Evolutionary conservation across 106 monocot genomes (phyloP).

Genomic region (Iris macrosiphon): DNA sequence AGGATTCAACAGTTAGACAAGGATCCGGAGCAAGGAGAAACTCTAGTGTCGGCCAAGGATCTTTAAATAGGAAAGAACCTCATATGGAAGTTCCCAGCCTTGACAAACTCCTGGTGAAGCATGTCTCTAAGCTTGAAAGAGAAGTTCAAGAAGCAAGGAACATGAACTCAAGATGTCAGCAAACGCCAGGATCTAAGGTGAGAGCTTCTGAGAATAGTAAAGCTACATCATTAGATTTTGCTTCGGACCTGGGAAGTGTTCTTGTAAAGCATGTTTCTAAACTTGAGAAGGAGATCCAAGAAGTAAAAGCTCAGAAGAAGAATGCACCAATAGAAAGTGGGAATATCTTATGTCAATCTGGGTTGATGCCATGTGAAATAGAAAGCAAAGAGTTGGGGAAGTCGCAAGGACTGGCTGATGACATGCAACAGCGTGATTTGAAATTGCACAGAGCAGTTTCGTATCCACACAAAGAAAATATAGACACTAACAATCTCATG

Average conservation of each 20-base stretch:
- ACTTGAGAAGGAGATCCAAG: conserved; percentile 64
- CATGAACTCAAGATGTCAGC: conserved; percentile 12
- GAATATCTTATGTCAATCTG: background rate
- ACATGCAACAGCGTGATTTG: background rate
- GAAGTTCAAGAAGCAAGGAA: conserved; percentile 71
- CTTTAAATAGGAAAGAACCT: conserved; percentile 21
- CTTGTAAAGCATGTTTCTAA: conserved; percentile 68
- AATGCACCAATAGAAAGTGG: background rate
- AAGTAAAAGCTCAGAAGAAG: conserved; percentile 32
- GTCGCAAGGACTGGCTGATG: background rate
- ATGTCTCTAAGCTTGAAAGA: conserved; percentile 59
- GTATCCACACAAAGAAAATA: conserved; percentile 39
- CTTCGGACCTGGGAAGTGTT: conserved; percentile 45
- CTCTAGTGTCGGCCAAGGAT: conserved; percentile 11
- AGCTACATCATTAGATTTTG: background rate
- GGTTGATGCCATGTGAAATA: background rate
- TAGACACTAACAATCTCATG: conserved; percentile 4
- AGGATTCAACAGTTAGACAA: too few species aligned
- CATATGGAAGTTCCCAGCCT: conserved; percentile 40
- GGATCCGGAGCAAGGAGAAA: conserved; percentile 15
- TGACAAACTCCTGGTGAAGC: conserved; percentile 74
- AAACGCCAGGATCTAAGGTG: background rate
- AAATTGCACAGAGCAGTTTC: background rate
- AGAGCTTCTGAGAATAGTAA: background rate
- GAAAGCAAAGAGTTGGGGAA: background rate